Evolutionary conservation across 2,329 filamentous ascomycete genomes (phyloP).

Genomic region (Stromatinia cepivora): DNA sequence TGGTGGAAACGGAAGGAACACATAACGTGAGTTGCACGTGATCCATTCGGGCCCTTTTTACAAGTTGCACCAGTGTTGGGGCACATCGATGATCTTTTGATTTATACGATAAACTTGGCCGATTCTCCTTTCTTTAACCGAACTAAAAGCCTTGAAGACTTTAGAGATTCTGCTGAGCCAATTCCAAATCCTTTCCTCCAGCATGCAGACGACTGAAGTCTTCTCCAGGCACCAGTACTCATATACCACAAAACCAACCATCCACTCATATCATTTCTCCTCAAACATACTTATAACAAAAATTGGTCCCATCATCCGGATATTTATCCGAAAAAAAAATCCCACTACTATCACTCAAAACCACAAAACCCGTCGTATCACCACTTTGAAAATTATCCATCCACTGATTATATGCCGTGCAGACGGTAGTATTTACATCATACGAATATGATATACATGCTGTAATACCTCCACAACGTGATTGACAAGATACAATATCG

Average conservation of each 20-base stretch:
- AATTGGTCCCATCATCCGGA: conserved; percentile 15
- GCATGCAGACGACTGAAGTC: not conserved
- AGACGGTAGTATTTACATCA: not conserved
- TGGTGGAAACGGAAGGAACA: not conserved
- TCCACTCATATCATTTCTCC: not conserved
- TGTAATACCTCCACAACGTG: not conserved
- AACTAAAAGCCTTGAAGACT: not conserved
- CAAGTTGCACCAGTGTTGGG: not conserved
- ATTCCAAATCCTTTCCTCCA: not conserved
- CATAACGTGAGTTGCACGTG: not conserved
- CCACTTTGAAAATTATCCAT: conserved; percentile 9
- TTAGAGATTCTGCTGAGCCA: not conserved
- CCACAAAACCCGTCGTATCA: conserved; percentile 9
- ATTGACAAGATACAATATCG: not conserved
- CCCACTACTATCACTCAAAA: conserved; percentile 4
- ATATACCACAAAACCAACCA: too few species aligned
- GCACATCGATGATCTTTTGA: too few species aligned
- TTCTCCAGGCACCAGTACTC: not conserved
- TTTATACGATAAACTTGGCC: too few species aligned
- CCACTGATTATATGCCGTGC: conserved; percentile 7
- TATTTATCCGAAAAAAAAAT: conserved; percentile 21
- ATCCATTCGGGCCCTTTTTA: not conserved
- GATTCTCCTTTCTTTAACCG: not conserved
- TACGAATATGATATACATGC: conserved; percentile 19
- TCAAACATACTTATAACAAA: conserved; percentile 3